Conservation (phyloP, 345 rosid species). For the Eucalyptus globulus region DNA sequence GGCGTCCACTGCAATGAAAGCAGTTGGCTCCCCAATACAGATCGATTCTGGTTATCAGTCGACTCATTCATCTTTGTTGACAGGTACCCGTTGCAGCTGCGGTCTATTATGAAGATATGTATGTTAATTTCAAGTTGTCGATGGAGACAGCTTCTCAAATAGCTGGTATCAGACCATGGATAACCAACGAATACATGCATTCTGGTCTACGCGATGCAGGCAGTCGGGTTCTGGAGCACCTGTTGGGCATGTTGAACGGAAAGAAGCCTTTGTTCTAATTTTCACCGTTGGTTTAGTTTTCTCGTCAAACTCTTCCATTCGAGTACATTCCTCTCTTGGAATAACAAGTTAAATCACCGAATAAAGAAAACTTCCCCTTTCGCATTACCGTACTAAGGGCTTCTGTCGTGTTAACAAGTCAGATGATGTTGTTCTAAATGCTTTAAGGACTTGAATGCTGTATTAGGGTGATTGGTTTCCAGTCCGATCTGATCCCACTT, state of each 20-base stretch:
- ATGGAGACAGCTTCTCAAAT: conserved; percentile 72
- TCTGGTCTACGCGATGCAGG: conserved; percentile 87
- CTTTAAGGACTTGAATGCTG: not conserved
- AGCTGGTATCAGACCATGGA: conserved; percentile 69
- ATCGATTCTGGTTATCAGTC: not conserved
- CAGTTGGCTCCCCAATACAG: not conserved
- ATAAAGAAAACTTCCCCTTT: not conserved
- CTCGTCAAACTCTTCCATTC: not conserved
- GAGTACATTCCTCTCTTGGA: not conserved
- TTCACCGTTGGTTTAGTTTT: not conserved
- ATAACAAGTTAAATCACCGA: not conserved
- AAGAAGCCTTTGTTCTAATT: conserved; percentile 61
- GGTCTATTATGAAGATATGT: conserved; percentile 79
- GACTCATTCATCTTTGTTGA: not conserved
- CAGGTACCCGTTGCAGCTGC: conserved; percentile 95
- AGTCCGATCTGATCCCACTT: not conserved
- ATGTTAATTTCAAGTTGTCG: conserved; percentile 70
- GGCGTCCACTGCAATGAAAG: not conserved
- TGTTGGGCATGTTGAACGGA: conserved; percentile 75
- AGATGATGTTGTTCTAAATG: not conserved
- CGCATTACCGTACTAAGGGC: not conserved
- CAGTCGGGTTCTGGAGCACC: conserved; percentile 60
- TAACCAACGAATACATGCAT: conserved; percentile 85
- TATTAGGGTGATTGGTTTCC: not conserved
- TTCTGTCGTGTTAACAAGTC: not conserved